Evolutionary conservation across 331 rosid species (phyloP).

Genomic region (Acacia concinna): DNA sequence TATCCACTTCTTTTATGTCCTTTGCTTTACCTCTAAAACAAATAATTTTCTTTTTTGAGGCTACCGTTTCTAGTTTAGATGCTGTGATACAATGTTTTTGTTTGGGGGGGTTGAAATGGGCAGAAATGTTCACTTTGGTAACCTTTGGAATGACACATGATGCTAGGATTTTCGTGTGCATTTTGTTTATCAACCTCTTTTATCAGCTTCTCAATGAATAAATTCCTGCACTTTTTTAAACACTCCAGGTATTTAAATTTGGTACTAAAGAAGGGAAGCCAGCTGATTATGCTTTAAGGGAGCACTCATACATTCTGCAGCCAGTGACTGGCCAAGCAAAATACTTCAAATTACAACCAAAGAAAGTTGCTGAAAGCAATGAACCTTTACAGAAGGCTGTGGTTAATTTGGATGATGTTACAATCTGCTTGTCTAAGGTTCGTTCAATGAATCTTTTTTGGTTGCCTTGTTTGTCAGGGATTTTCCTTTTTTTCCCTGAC

Average conservation of each 20-base stretch:
- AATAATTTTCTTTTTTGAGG: not conserved
- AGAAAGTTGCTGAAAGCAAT: slow-evolving; percentile 61
- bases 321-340: slow-evolving; percentile 91
- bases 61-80: not conserved
- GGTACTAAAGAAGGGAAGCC: slow-evolving; percentile 90
- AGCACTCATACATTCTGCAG: slow-evolving; percentile 75
- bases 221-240: not conserved
- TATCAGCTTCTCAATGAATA: slow-evolving; percentile 6
- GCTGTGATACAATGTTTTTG: not conserved
- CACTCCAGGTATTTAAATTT: slow-evolving; percentile 70
- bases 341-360: slow-evolving; percentile 65
- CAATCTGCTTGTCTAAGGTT: slow-evolving; percentile 93
- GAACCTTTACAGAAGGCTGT: slow-evolving; percentile 87
- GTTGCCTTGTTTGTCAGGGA: slow-evolving; percentile 6
- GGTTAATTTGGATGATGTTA: slow-evolving; percentile 93
- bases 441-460: slow-evolving; percentile 11
- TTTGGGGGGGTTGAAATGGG: slow-evolving; percentile 3
- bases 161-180: not conserved
- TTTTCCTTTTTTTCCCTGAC: slow-evolving; percentile 13
- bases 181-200: slow-evolving; percentile 21
- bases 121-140: slow-evolving; percentile 1
- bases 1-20: slow-evolving; percentile 5
- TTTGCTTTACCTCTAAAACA: too few relatives aligned
- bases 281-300: slow-evolving; percentile 47
- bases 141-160: slow-evolving; percentile 16